phyloP scores from a whole-genome alignment of 352 stramenopile species.

The Globisporangium irregulare region DNA sequence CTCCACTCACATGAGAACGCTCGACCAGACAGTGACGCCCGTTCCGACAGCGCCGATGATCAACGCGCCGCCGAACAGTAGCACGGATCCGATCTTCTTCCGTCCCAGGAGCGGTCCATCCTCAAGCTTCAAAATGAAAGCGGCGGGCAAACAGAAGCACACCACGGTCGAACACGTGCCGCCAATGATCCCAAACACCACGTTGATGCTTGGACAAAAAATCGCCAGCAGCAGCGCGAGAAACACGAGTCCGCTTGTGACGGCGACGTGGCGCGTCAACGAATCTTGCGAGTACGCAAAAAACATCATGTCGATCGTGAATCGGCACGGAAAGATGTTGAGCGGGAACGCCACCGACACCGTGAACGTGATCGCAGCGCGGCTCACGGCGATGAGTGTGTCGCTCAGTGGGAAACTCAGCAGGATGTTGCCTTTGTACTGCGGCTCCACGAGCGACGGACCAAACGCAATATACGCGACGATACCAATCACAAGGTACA shows the following conservation, averaged over 20 bases:
- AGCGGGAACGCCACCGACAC: slow-evolving; percentile 80
- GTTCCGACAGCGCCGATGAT: slow-evolving; percentile 72
- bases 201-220: slow-evolving; percentile 84
- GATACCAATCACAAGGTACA: slow-evolving; percentile 79
- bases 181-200: slow-evolving; percentile 85
- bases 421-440: slow-evolving; percentile 84
- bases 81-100: slow-evolving; percentile 73
- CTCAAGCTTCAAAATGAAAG: slow-evolving; percentile 86
- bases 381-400: slow-evolving; percentile 74
- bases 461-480: slow-evolving; percentile 82
- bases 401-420: slow-evolving; percentile 76
- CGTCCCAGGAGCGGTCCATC: slow-evolving; percentile 58
- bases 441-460: slow-evolving; percentile 47
- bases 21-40: slow-evolving; percentile 74
- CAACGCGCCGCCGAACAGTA: slow-evolving; percentile 67
- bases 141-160: slow-evolving; percentile 80
- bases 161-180: slow-evolving; percentile 81
- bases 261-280: slow-evolving; percentile 51
- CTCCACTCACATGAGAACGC: slow-evolving; percentile 24
- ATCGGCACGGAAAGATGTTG: slow-evolving; percentile 86
- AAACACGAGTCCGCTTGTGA: slow-evolving; percentile 62
- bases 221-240: slow-evolving; percentile 72
- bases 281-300: slow-evolving; percentile 78
- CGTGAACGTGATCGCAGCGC: slow-evolving; percentile 85
- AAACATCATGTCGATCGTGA: slow-evolving; percentile 89